Evolutionary conservation across 768 basidiomycete genomes (phyloP), one percentile per base, ranked within the genome.

Genomic region (Rhizopogon sp.): DNA sequence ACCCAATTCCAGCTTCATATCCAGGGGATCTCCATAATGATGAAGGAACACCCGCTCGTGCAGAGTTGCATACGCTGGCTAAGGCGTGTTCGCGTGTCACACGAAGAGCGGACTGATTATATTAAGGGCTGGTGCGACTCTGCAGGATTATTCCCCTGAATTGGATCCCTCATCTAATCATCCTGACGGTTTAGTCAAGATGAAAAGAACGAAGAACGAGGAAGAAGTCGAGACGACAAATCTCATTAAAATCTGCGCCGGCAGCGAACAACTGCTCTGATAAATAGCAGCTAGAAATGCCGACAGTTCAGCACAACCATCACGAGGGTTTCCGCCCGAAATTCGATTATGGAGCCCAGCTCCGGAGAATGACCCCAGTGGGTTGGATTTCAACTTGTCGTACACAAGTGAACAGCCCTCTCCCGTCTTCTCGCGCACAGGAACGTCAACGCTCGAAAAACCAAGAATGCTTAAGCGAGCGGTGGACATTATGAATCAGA

Each of bases 401-500:
- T 58, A 67, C 17, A 53, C 58, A 29, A 25, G 25, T 25, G 25
- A 25, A 25, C 25, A 25, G 4, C 25, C 0, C 25, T 25, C 25
- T 25, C 25, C 25, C 25, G 25, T 25, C 25, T 25, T 25, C 25
- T 25, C 25, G 25, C 25, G 60, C 2, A 37, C 56, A 3, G 58
- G 59, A 20, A 70, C 64, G 5, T 64, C 64, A 20, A 55, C 52
- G 1, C 33, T 51, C 1, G 56, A 66, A 17, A 59, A 59, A 7
- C 50, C 25, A 25, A 25, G 53, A 3, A 50, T 66, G 25, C 61
- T 71, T 10, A 17, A 59, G 6, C 64, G 60, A 8, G 66, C 25
- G 25, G 4, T 70, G 37, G 42, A 39, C 5, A 63, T 71, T 42
- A 71, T 71, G 64, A 58, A 41, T 37, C 53, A 60, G 10, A 60